Percentiles rank a stretch among this genome's conserved stretches.
These are phyloP conservation scores for Emericellopsis cladophorae DNA, from an alignment of 2,329 filamentous ascomycete species.

Conservation along the genomic window DNA sequence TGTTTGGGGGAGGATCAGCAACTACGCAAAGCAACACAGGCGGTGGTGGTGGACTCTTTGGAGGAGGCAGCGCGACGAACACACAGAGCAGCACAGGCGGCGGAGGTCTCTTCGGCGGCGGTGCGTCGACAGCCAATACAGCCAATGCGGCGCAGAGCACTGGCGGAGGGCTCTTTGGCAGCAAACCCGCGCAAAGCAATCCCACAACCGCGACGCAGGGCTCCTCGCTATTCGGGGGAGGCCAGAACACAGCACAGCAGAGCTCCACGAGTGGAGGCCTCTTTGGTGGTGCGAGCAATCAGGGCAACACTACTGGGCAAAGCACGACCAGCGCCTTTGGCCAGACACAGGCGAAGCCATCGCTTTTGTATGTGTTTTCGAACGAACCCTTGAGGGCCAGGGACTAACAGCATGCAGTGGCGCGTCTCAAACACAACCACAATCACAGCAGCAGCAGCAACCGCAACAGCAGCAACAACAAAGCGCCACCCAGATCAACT, in stretches of 20 bases:
- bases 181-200: conserved; percentile 3
- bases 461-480: conserved; percentile 25
- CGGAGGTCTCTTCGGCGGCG: conserved; percentile 14
- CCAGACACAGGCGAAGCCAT: conserved; percentile 14
- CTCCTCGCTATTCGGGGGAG: too few relatives aligned
- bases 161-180: conserved; percentile 11
- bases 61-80: conserved; percentile 9
- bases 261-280: conserved; percentile 6
- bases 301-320: conserved; percentile 4
- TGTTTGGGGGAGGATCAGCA: conserved; percentile 7
- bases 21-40: conserved; percentile 5
- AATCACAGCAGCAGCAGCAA: conserved; percentile 1
- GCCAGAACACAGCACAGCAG: conserved; percentile 10
- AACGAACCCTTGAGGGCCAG: not conserved
- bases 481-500: conserved; percentile 66
- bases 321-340: too few relatives aligned
- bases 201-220: too few relatives aligned
- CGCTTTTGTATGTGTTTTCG: conserved; percentile 15
- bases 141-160: conserved; percentile 4
- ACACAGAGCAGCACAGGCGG: conserved; percentile 12
- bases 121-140: conserved; percentile 4
- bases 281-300: conserved; percentile 7
- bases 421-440: conserved; percentile 11
- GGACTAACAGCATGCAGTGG: conserved; percentile 9
- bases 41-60: conserved; percentile 16